Percentiles rank a stretch among this genome's conserved stretches.
Evolutionary conservation across 305 asterid species (phyloP).

Genomic region (Plantago rigida): DNA sequence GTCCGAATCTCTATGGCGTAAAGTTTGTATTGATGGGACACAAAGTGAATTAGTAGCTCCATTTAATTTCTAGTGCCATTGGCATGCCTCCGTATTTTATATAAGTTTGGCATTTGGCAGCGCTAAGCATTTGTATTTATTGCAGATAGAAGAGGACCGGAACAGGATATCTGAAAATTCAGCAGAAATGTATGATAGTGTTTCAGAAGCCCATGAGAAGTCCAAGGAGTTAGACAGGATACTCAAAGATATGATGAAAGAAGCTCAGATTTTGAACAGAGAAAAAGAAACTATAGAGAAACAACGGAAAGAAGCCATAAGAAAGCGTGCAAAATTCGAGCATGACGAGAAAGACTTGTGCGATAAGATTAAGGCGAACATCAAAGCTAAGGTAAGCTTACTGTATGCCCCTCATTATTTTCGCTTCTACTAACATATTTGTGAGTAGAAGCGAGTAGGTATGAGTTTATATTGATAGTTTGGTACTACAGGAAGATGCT

Average conservation of each 20-base stretch:
- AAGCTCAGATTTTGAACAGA: constrained; percentile 61
- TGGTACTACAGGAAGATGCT: constrained; percentile 72
- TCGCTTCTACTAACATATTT: constrained; percentile 5
- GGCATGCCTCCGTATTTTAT: constrained; percentile 1
- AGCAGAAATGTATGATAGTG: constrained; percentile 50
- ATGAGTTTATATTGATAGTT: constrained; percentile 24
- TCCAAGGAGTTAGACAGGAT: constrained; percentile 70
- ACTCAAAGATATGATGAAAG: constrained; percentile 69
- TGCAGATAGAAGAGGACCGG: constrained; percentile 83
- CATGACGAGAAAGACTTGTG: constrained; percentile 81
- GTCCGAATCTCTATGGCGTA: too few species aligned
- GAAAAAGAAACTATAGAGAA: constrained; percentile 85
- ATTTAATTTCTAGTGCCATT: background rate
- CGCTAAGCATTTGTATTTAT: constrained; percentile 6
- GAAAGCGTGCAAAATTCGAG: constrained; percentile 81
- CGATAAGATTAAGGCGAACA: constrained; percentile 63
- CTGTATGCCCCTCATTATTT: constrained; percentile 15
- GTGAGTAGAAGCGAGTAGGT: background rate
- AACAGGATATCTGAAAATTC: constrained; percentile 57
- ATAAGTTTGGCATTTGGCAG: constrained; percentile 1
- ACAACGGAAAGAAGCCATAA: constrained; percentile 73
- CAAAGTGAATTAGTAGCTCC: background rate
- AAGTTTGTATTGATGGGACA: too few species aligned
- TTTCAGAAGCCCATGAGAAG: constrained; percentile 72
- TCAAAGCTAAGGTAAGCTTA: constrained; percentile 61